Conservation (phyloP, 495 filamentous ascomycete genomes). For the Penicillium samsonianum region DNA sequence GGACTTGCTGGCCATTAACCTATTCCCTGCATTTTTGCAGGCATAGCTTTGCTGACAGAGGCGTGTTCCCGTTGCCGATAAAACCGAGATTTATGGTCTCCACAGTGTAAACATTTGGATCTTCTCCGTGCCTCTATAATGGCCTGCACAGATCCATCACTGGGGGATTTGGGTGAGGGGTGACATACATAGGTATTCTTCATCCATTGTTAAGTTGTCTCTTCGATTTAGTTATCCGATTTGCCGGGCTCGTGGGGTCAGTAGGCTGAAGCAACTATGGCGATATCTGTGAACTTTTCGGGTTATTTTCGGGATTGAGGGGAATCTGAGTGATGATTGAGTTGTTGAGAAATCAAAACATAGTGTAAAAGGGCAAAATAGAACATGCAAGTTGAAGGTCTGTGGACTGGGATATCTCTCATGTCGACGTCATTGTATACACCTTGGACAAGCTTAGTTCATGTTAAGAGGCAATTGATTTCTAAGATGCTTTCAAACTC, state of each 20-base stretch:
- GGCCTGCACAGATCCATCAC: too few relatives aligned
- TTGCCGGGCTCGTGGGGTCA: not conserved
- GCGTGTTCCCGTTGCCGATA: too few relatives aligned
- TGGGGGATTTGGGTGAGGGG: too few relatives aligned
- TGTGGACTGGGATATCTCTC: not conserved
- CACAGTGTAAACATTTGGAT: too few relatives aligned
- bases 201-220: not conserved
- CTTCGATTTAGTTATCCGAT: not conserved
- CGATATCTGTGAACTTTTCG: not conserved
- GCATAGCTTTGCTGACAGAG: too few relatives aligned
- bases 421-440: slow-evolving; percentile 4
- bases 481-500: not conserved
- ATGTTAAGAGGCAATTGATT: not conserved
- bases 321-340: not conserved
- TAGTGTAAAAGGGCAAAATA: too few relatives aligned
- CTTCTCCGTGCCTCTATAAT: too few relatives aligned
- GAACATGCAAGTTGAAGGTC: not conserved
- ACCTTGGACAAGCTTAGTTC: not conserved
- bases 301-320: not conserved
- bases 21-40: too few relatives aligned
- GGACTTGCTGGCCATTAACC: too few relatives aligned
- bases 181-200: too few relatives aligned
- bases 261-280: not conserved
- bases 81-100: too few relatives aligned
- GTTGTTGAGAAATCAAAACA: not conserved